phyloP scores from a whole-genome alignment of 192 early-diverging fungal species.

The Coemansia sp. region DNA sequence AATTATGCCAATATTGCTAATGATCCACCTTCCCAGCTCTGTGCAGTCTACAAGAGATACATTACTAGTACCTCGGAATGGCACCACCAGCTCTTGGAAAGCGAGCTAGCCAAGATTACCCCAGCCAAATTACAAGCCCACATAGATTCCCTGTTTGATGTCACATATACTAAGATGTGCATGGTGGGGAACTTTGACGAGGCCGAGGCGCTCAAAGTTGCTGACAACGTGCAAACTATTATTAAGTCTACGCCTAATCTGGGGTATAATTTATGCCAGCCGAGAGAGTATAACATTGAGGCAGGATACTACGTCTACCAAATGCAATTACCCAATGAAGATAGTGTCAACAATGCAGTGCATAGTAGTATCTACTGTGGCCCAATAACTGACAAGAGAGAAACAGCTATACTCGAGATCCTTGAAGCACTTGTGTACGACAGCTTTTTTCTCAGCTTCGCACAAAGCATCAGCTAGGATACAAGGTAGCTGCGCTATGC shows the following conservation, averaged over 20 bases:
- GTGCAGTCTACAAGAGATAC: background rate
- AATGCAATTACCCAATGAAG: background rate
- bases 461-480: slow-evolving; percentile 85
- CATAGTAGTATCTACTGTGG: background rate
- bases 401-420: slow-evolving; percentile 51
- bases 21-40: background rate
- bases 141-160: slow-evolving; percentile 27
- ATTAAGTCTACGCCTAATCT: slow-evolving; percentile 6
- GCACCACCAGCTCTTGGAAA: background rate
- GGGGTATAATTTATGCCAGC: slow-evolving; percentile 86
- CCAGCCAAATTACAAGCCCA: slow-evolving; percentile 7
- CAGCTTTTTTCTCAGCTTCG: slow-evolving; percentile 87
- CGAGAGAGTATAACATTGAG: slow-evolving; percentile 83
- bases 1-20: background rate
- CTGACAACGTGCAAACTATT: slow-evolving; percentile 9
- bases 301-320: slow-evolving; percentile 57
- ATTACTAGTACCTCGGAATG: background rate
- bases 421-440: slow-evolving; percentile 75
- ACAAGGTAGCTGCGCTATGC: slow-evolving; percentile 20
- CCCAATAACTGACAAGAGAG: background rate
- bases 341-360: background rate
- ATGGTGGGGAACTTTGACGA: background rate
- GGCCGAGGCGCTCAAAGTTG: background rate
- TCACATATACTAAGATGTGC: slow-evolving; percentile 1
- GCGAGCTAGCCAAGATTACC: background rate